Evolutionary conservation across 208 protist species (phyloP), one percentile per base, ranked within the genome.

Genomic region (Crithidia sp.): DNA sequence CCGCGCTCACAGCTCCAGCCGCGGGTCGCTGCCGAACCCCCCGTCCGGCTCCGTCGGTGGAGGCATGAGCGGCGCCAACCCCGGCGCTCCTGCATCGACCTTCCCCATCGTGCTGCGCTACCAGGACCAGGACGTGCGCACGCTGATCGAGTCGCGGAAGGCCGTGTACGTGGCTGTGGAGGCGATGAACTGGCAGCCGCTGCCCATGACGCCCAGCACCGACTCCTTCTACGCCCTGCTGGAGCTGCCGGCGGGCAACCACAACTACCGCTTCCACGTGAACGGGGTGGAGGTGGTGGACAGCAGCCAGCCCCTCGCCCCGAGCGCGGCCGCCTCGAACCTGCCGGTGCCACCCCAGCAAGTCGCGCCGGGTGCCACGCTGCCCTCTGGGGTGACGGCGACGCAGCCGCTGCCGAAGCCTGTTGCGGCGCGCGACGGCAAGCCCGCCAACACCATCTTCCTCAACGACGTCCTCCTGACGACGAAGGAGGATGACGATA

Each of bases 181-280:
- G 81, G 66, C 83, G 61, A 68, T 90, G 62, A 75, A 76, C 39
- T 96, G 92, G 89, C 76, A 89, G 67, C 82, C 81, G 43, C 37
- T 93, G 43, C 86, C 86, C 62, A 96, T 96, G 92, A 87, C 89
- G 39, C 77, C 89, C 2, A 95, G 91, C 76, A 84, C 86, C 9
- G 90, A 95, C 77, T 89, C 85, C 62, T 97, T 95, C 71, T 95
- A 95, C 75, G 87, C 89, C 8, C 61, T 97, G 14, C 64, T 95
- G 16, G 82, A 96, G 63, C 83, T 97, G 53, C 85, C 90, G 2
- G 65, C 82, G 3, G 93, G 93, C 36, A 76, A 76, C 54, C 91
- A 97, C 77, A 85, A 87, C 56, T 97, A 93, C 64, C 89, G 91
- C 64, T 96, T 95, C 66, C 47, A 91, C 50, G 65, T 96, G 3